Conservation (phyloP, 1,284 basidiomycete genomes). For the Ceratobasidium sp. region DNA sequence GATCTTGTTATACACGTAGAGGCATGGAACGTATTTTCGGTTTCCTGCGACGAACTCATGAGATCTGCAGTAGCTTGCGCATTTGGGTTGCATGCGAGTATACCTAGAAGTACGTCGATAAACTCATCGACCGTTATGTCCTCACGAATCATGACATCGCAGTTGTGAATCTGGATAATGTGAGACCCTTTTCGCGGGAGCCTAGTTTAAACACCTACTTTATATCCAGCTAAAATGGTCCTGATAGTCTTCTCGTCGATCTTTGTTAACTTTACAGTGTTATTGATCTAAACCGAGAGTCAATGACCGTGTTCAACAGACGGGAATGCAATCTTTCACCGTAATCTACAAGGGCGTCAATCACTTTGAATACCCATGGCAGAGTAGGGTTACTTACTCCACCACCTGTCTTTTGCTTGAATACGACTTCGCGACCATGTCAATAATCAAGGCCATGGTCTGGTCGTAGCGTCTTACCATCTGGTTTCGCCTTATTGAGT, state of each 20-base stretch:
- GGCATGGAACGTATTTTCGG: slow-evolving; percentile 93
- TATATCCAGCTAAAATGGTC: slow-evolving; percentile 89
- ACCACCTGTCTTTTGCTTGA: slow-evolving; percentile 85
- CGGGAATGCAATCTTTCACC: slow-evolving; percentile 55
- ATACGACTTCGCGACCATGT: slow-evolving; percentile 57
- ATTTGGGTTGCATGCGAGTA: slow-evolving; percentile 42
- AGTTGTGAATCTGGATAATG: slow-evolving; percentile 82
- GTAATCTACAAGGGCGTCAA: slow-evolving; percentile 63
- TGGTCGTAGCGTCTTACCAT: slow-evolving; percentile 63
- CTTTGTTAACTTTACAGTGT: slow-evolving; percentile 92
- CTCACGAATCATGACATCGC: slow-evolving; percentile 96
- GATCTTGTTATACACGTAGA: slow-evolving; percentile 96
- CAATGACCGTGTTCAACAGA: background rate
- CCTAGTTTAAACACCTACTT: slow-evolving; percentile 52
- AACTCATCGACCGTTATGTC: slow-evolving; percentile 98
- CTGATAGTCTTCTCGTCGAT: slow-evolving; percentile 96
- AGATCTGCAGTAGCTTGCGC: background rate
- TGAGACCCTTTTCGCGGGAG: slow-evolving; percentile 5
- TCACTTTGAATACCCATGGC: background rate
- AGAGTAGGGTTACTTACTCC: slow-evolving; percentile 71
- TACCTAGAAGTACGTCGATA: slow-evolving; percentile 94
- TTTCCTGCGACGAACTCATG: slow-evolving; percentile 64
- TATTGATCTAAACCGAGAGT: slow-evolving; percentile 72
- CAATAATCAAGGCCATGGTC: slow-evolving; percentile 62
- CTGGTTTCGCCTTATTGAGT: slow-evolving; percentile 89